These are phyloP conservation scores for Wickerhamiella azymoides DNA, from an alignment of 805 yeast genomes.

Conservation along the genomic window DNA sequence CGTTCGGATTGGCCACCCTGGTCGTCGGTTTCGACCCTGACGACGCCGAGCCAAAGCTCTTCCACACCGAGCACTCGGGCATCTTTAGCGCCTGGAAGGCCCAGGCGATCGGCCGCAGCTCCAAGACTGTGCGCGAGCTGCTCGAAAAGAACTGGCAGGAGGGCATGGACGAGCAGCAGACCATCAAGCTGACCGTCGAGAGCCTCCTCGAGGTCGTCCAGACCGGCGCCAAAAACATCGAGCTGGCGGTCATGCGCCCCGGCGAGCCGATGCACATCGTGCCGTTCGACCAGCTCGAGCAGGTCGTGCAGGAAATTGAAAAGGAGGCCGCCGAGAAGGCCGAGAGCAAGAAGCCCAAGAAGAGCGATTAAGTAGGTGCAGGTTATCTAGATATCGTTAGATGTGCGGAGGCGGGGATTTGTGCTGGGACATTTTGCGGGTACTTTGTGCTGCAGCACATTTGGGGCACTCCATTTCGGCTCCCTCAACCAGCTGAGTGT, in stretches of 20 bases:
- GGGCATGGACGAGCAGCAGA: slow-evolving; percentile 49
- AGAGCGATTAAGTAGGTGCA: not conserved
- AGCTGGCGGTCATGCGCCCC: slow-evolving; percentile 75
- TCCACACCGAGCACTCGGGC: slow-evolving; percentile 95
- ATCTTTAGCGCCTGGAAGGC: slow-evolving; percentile 97
- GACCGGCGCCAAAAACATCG: slow-evolving; percentile 94
- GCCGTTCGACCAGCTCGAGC: slow-evolving; percentile 56
- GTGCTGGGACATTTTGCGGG: too few relatives aligned
- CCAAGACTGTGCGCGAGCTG: slow-evolving; percentile 90
- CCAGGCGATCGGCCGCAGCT: slow-evolving; percentile 87
- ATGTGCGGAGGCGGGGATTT: too few relatives aligned
- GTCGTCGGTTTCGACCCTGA: slow-evolving; percentile 91
- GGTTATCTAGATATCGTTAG: too few relatives aligned
- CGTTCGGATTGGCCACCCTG: slow-evolving; percentile 89
- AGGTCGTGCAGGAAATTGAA: slow-evolving; percentile 69
- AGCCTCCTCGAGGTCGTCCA: slow-evolving; percentile 91
- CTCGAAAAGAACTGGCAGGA: slow-evolving; percentile 72
- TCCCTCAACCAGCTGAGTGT: slow-evolving; percentile 12
- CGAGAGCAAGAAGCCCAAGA: slow-evolving; percentile 27
- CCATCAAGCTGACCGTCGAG: slow-evolving; percentile 70
- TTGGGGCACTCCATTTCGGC: too few relatives aligned
- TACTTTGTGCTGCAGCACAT: too few relatives aligned
- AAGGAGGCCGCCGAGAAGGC: slow-evolving; percentile 76
- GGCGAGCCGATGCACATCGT: slow-evolving; percentile 43
- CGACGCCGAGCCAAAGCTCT: slow-evolving; percentile 67